A percentile compares a stretch with the other conserved stretches of the same genome.
Conservation (phyloP, 176 grass and related monocot species). For the Oryza brachyantha region DNA sequence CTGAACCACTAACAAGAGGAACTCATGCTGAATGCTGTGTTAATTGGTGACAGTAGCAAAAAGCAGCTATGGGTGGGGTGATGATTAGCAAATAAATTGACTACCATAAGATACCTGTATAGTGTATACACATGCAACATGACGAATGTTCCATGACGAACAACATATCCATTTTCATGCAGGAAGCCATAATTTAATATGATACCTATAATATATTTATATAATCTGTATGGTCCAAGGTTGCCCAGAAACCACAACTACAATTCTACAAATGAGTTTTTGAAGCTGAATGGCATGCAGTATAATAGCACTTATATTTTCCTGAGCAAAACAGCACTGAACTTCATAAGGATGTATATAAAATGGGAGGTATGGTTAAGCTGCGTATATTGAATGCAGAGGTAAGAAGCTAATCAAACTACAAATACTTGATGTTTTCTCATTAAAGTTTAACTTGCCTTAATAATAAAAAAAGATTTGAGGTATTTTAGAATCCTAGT, state of each 20-base stretch:
- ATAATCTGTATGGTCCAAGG: conserved; percentile 6
- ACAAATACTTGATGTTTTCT: not conserved
- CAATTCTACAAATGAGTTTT: not conserved
- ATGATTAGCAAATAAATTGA: conserved; percentile 2
- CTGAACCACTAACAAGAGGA: conserved; percentile 6
- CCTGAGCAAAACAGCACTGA: not conserved
- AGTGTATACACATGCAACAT: not conserved
- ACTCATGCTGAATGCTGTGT: conserved; percentile 1
- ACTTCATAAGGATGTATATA: not conserved
- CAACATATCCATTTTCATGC: not conserved
- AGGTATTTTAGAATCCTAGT: not conserved
- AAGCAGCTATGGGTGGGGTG: not conserved
- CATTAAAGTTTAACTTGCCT: not conserved
- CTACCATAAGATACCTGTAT: not conserved
- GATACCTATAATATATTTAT: not conserved
- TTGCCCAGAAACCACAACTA: not conserved
- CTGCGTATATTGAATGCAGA: not conserved
- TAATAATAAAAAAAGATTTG: not conserved
- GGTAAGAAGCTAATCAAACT: conserved; percentile 6
- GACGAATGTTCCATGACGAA: not conserved
- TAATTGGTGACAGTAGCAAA: conserved; percentile 18
- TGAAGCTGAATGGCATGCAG: not conserved
- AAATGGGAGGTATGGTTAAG: not conserved
- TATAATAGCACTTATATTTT: not conserved
- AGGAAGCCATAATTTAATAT: not conserved